Evolutionary conservation across 202 grass and related monocot species (phyloP).

Genomic region (Setaria italica): DNA sequence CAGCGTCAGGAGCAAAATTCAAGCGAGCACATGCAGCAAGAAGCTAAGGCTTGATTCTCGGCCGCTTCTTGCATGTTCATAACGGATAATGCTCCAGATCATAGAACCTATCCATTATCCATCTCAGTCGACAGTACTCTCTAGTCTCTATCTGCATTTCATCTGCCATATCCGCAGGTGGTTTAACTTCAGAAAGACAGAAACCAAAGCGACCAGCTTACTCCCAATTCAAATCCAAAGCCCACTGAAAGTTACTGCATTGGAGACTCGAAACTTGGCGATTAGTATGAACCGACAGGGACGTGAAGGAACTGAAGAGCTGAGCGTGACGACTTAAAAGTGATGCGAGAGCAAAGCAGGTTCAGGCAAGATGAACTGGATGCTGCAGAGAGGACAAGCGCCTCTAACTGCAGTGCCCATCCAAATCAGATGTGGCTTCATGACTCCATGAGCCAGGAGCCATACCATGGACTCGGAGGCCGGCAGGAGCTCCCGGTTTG

Average conservation of each 20-base stretch:
- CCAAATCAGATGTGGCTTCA: slow-evolving; percentile 27
- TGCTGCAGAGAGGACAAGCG: slow-evolving; percentile 39
- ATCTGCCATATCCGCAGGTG: neutral
- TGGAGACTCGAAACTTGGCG: neutral
- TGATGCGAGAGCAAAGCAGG: slow-evolving; percentile 10
- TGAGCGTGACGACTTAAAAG: neutral
- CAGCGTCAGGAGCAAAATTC: slow-evolving; percentile 32
- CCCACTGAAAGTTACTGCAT: neutral
- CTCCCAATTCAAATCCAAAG: neutral
- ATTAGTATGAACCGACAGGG: neutral
- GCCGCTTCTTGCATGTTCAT: neutral
- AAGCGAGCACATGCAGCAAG: slow-evolving; percentile 30
- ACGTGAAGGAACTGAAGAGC: slow-evolving; percentile 10
- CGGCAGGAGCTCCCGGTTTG: slow-evolving; percentile 53
- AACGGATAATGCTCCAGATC: slow-evolving; percentile 41
- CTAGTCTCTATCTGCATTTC: slow-evolving; percentile 6
- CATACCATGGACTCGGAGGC: slow-evolving; percentile 33
- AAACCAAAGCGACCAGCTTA: neutral
- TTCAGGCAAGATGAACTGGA: slow-evolving; percentile 6
- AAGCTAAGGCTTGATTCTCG: slow-evolving; percentile 4
- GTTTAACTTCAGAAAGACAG: neutral
- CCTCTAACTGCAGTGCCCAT: slow-evolving; percentile 1
- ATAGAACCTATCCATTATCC: slow-evolving; percentile 45
- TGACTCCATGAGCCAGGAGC: neutral
- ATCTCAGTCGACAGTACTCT: neutral